Evolutionary conservation across 164 flowering plant genomes (phyloP).

Genomic region (Vitis amurensis): DNA sequence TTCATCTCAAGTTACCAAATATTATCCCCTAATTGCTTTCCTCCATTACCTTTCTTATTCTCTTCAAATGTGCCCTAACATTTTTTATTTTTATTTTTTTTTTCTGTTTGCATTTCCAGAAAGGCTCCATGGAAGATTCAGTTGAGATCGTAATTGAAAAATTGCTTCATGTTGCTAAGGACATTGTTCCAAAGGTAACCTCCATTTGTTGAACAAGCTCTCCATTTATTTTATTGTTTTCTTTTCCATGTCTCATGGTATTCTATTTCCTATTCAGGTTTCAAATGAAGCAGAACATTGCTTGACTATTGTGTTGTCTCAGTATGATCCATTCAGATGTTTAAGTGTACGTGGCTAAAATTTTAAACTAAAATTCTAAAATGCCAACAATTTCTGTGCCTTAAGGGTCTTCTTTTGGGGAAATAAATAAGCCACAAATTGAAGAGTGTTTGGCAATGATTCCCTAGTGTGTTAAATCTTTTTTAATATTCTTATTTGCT

Average conservation of each 20-base stretch:
- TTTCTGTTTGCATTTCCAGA: conserved; percentile 44
- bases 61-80: background rate
- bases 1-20: background rate
- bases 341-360: conserved; percentile 55
- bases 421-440: background rate
- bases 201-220: background rate
- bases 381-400: background rate
- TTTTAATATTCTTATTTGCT: conserved; percentile 5
- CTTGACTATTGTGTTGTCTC: conserved; percentile 65
- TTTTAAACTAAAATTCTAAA: background rate
- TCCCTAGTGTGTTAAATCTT: no score
- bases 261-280: conserved; percentile 44
- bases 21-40: background rate
- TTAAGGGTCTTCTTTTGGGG: background rate
- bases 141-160: conserved; percentile 93
- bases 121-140: conserved; percentile 87
- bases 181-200: conserved; percentile 68
- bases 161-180: conserved; percentile 84
- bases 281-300: conserved; percentile 91
- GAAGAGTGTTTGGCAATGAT: no score
- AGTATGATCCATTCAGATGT: conserved; percentile 89
- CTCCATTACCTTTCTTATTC: background rate
- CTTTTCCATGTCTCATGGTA: conserved; percentile 13
- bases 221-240: background rate
- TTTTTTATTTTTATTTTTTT: background rate